Evolutionary conservation across 305 asterid genomes (phyloP).

Genomic region (Fraxinus velutina): DNA sequence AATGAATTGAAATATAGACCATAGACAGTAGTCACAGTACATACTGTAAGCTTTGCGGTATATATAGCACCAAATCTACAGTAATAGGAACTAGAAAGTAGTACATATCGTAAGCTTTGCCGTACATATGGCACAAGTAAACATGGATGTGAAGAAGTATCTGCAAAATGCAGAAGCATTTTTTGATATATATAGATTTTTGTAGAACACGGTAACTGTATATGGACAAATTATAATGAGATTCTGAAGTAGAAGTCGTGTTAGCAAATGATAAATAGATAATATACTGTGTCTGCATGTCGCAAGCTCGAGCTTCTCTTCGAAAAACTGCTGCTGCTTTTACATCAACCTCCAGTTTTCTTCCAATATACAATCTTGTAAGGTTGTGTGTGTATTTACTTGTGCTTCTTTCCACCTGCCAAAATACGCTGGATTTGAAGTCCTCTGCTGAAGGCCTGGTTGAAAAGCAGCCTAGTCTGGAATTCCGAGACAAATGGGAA

Average conservation of each 20-base stretch:
- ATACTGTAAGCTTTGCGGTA: neutral
- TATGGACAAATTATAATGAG: neutral
- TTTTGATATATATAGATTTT: neutral
- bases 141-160: neutral
- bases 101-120: neutral
- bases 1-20: neutral
- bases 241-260: neutral
- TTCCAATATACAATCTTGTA: neutral
- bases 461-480: constrained; percentile 66
- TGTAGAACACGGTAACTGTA: neutral
- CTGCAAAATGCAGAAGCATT: neutral
- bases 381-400: constrained; percentile 20
- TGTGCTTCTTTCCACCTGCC: constrained; percentile 61
- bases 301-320: neutral
- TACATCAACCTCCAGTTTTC: neutral
- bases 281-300: neutral
- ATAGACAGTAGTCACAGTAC: neutral
- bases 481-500: constrained; percentile 61
- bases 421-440: constrained; percentile 59
- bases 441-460: constrained; percentile 78
- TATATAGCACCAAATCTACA: neutral
- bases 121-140: neutral
- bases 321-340: neutral
- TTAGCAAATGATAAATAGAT: neutral
- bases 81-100: neutral